These are phyloP conservation scores for Naganishia antarctica DNA, from an alignment of 768 basidiomycete species.

Conservation along the genomic window DNA sequence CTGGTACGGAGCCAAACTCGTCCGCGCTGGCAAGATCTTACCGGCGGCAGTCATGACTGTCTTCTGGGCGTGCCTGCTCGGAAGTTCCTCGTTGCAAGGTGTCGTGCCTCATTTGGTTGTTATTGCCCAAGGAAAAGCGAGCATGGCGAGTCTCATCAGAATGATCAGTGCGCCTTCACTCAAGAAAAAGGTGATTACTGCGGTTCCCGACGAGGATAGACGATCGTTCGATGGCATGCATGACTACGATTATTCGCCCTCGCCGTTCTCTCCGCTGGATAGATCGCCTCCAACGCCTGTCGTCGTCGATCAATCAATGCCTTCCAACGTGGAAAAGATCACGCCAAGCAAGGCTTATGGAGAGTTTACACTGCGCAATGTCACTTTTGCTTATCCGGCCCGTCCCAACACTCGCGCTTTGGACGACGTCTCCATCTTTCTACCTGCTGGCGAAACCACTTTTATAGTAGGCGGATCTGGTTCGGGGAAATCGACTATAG, in stretches of 20 bases:
- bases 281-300: not conserved
- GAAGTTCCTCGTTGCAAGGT: constrained; percentile 79
- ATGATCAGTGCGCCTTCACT: constrained; percentile 54
- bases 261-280: constrained; percentile 6
- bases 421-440: constrained; percentile 60
- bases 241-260: constrained; percentile 6
- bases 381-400: constrained; percentile 70
- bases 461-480: constrained; percentile 77
- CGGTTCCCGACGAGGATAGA: constrained; percentile 10
- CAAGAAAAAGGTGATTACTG: constrained; percentile 1
- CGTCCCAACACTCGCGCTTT: constrained; percentile 63
- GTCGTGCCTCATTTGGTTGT: constrained; percentile 74
- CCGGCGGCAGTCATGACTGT: constrained; percentile 88
- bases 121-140: constrained; percentile 75
- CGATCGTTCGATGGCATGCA: constrained; percentile 17
- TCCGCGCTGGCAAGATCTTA: constrained; percentile 65
- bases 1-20: constrained; percentile 88
- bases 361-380: constrained; percentile 61
- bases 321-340: constrained; percentile 50
- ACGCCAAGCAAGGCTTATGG: constrained; percentile 63
- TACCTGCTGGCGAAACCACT: constrained; percentile 67
- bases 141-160: constrained; percentile 64
- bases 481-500: constrained; percentile 70
- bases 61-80: constrained; percentile 95
- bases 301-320: not conserved